These are phyloP conservation scores for Colletotrichum godetiae DNA, from an alignment of 2,329 filamentous ascomycete species.

Conservation along the genomic window DNA sequence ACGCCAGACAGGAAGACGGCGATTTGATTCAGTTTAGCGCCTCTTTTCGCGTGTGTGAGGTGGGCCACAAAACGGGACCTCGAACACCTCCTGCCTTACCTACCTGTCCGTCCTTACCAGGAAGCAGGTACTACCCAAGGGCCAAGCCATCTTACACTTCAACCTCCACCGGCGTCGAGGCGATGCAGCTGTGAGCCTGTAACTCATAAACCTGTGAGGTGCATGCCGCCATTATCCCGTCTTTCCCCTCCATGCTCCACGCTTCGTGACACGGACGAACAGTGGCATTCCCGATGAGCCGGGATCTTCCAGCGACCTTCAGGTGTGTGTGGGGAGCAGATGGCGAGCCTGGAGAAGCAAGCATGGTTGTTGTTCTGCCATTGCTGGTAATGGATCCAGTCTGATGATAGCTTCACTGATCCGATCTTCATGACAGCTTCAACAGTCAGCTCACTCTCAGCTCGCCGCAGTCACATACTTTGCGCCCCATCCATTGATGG, in stretches of 20 bases:
- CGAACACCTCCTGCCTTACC: neutral
- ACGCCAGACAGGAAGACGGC: neutral
- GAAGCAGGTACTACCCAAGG: too few species aligned
- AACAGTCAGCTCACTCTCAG: too few species aligned
- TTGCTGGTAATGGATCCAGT: neutral
- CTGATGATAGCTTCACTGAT: neutral
- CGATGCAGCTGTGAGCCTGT: neutral
- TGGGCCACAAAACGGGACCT: slow-evolving; percentile 20
- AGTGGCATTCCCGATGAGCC: slow-evolving; percentile 18
- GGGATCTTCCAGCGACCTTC: neutral
- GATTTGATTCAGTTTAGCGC: slow-evolving; percentile 22
- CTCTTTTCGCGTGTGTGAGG: slow-evolving; percentile 19
- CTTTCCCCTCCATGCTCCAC: neutral
- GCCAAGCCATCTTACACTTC: neutral
- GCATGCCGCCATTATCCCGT: neutral
- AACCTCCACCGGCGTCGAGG: slow-evolving; percentile 1
- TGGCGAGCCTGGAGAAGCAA: neutral
- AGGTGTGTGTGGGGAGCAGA: slow-evolving; percentile 3
- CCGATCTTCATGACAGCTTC: neutral
- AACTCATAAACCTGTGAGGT: neutral
- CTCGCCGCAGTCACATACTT: neutral
- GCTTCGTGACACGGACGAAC: slow-evolving; percentile 16
- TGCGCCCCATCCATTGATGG: neutral
- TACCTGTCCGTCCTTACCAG: too few species aligned
- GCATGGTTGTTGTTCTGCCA: neutral